Conservation (phyloP, 1,284 basidiomycete species). For the Ganoderma lingzhi region DNA sequence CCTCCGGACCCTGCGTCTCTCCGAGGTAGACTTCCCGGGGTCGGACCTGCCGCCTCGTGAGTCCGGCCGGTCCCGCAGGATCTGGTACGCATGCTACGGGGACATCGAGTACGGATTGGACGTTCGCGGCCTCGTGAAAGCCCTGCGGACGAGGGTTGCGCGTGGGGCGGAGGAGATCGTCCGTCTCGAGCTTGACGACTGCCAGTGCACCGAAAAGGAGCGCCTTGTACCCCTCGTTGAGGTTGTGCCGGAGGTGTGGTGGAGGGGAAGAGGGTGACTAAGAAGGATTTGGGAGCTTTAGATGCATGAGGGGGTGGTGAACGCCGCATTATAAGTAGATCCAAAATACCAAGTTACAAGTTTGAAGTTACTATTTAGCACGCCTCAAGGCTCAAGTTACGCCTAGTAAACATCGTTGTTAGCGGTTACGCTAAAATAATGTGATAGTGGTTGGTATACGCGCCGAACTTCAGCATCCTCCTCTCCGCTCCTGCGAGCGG, state of each 20-base stretch:
- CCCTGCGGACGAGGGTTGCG: slow-evolving; percentile 1
- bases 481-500: neutral
- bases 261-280: slow-evolving; percentile 3
- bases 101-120: slow-evolving; percentile 6
- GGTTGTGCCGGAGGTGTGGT: slow-evolving; percentile 13
- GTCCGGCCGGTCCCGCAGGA: neutral
- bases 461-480: neutral
- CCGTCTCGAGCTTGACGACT: neutral
- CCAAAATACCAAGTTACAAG: no score
- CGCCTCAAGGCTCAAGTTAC: no score
- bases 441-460: neutral
- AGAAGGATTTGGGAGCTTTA: neutral
- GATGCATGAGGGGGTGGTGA: neutral
- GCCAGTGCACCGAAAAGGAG: slow-evolving; percentile 6
- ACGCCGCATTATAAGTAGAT: no score
- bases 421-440: neutral
- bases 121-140: slow-evolving; percentile 1
- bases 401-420: no score
- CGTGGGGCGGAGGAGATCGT: slow-evolving; percentile 3
- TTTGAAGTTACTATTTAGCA: no score
- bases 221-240: neutral
- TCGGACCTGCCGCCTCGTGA: neutral
- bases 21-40: neutral
- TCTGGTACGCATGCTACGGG: neutral
- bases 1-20: neutral